A percentile compares a stretch with the other conserved stretches of the same genome.
phyloP scores from a whole-genome alignment of 2,329 filamentous ascomycete genomes.

The Trichophaea hybrida region DNA sequence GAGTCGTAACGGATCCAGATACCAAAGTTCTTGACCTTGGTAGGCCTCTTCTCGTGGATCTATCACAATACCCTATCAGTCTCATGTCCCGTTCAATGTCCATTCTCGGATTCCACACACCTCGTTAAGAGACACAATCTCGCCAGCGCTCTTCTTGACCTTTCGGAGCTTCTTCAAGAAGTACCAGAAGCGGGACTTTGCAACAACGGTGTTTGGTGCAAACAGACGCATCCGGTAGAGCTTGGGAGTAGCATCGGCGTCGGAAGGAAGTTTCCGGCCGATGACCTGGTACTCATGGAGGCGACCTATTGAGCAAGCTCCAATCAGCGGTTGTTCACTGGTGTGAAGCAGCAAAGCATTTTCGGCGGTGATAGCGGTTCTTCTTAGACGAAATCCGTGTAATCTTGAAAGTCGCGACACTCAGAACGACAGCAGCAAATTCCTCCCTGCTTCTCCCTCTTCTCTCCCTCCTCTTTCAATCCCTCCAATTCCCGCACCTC shows the following conservation, averaged over 20 bases:
- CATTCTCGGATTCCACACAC: conserved; percentile 42
- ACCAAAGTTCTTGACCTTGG: conserved; percentile 99
- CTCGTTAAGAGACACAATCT: conserved; percentile 94
- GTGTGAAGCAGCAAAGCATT: neutral
- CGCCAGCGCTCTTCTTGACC: conserved; percentile 99
- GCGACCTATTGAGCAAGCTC: conserved; percentile 53
- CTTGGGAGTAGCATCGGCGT: conserved; percentile 92
- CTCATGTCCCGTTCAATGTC: neutral
- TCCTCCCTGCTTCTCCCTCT: neutral
- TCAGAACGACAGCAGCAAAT: conserved; percentile 4
- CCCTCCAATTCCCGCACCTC: neutral
- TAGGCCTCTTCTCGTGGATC: conserved; percentile 97
- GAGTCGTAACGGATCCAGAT: conserved; percentile 99
- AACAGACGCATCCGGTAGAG: conserved; percentile 99
- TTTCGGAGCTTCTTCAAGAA: conserved; percentile 98
- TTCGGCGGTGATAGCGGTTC: neutral
- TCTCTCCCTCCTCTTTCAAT: neutral
- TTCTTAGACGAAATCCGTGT: neutral
- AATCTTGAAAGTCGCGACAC: neutral
- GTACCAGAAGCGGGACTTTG: conserved; percentile 99
- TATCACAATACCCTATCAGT: conserved; percentile 31
- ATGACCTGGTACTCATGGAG: conserved; percentile 99
- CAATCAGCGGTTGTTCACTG: conserved; percentile 5
- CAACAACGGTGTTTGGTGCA: conserved; percentile 91
- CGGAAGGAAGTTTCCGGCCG: conserved; percentile 95